phyloP scores from a whole-genome alignment of 805 yeast genomes.

The Saturnispora ahearnii region DNA sequence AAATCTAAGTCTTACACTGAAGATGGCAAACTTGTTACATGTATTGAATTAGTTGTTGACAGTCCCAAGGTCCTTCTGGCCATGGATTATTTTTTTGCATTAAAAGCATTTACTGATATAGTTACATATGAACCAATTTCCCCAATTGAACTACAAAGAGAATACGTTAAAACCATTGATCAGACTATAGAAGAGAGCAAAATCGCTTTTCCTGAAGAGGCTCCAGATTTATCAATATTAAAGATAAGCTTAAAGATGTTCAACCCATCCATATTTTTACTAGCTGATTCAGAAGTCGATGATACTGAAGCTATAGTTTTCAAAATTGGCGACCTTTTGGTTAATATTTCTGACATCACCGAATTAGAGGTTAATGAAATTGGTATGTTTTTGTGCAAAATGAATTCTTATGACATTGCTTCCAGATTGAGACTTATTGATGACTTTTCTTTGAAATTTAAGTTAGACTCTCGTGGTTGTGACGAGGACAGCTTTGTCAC shows the following conservation, averaged over 20 bases:
- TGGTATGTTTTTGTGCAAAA: slow-evolving; percentile 76
- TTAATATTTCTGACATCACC: slow-evolving; percentile 58
- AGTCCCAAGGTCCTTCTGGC: slow-evolving; percentile 78
- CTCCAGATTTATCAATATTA: slow-evolving; percentile 6
- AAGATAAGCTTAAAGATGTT: slow-evolving; percentile 60
- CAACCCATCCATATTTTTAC: slow-evolving; percentile 65
- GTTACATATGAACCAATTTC: slow-evolving; percentile 28
- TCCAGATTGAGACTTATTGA: slow-evolving; percentile 68
- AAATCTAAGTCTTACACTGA: slow-evolving; percentile 32
- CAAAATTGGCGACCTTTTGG: slow-evolving; percentile 68
- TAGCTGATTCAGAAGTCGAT: slow-evolving; percentile 65
- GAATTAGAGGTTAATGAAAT: slow-evolving; percentile 66
- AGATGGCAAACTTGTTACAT: slow-evolving; percentile 28
- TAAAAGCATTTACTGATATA: slow-evolving; percentile 53
- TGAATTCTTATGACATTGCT: slow-evolving; percentile 52
- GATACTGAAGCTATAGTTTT: slow-evolving; percentile 86
- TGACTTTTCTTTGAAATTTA: slow-evolving; percentile 74
- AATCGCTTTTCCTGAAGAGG: not conserved
- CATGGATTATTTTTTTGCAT: slow-evolving; percentile 72
- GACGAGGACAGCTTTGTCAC: slow-evolving; percentile 50
- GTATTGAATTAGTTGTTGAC: slow-evolving; percentile 54
- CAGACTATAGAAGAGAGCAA: slow-evolving; percentile 9
- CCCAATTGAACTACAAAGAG: slow-evolving; percentile 13
- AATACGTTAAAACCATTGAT: slow-evolving; percentile 11
- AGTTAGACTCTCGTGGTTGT: slow-evolving; percentile 64